Evolutionary conservation across 805 yeast genomes (phyloP), one percentile per base, ranked within the genome.

Genomic region (Lipomyces spencermartinsiae): DNA sequence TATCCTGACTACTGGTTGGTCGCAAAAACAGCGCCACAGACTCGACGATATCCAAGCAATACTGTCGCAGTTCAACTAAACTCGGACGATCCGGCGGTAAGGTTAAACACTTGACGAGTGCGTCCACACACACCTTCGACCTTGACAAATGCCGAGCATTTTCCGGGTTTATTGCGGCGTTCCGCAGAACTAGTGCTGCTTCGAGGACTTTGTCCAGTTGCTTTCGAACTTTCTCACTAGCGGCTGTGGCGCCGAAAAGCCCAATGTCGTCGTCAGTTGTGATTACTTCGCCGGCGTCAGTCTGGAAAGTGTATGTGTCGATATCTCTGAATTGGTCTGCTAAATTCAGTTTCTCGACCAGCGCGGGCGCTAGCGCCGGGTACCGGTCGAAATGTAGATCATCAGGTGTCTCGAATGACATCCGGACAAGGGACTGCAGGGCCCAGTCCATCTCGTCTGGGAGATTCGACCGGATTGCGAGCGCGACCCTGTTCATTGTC

Each of bases 11-110:
- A 4, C 69, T 63, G 25, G 55, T 8, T 2, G 72, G 72, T 19
- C 59, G 70, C 39, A 68, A 16, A 37, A 65, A 69, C n/a, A 67
- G 43, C 2, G 94, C 87, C 39, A 93, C 85, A 1, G 93, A 88
- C 76, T 95, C 98, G 69, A 91, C 84, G 39, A 93, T 84, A 77
- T 95, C 99, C 62, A 92, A 78, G 14, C 88, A 80, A 76, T 91
- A 91, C 66, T 83, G 85, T 58, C 88, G 80, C 34, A 89, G 79
- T 76, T 93, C 97, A 61, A 79, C 79, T 58, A 80, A 73, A 8
- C 81, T 76, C 57, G 79, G 72, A 68, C 81, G 79, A 5, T 77
- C 73, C 16, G 49, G 7, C 25, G 73, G 81, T 71, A 74, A 76
- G 63, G 55, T 69, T 59, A 75, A 75, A 68, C 72, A 81, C 67